phyloP scores from a whole-genome alignment of 805 yeast species.

The Tetrapisispora nanseiensis region DNA sequence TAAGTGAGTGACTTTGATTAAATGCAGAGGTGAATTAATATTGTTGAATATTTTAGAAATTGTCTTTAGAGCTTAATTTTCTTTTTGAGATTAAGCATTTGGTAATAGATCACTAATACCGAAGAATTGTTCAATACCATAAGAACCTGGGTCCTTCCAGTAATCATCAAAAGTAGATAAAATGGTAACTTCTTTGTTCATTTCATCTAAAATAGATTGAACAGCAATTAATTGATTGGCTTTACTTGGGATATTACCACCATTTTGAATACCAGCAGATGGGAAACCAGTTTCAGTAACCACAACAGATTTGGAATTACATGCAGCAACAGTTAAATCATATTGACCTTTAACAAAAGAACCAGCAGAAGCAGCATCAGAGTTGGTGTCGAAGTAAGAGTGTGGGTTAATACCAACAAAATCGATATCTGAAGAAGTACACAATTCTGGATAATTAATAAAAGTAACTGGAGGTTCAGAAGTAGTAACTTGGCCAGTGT shows the following conservation, averaged over 20 bases:
- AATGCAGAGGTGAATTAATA: not conserved
- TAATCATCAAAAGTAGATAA: conserved; percentile 73
- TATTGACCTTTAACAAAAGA: conserved; percentile 57
- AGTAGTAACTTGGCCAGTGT: conserved; percentile 65
- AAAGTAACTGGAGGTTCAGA: conserved; percentile 83
- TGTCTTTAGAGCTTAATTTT: not conserved
- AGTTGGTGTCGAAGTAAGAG: conserved; percentile 62
- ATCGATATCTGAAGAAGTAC: conserved; percentile 63
- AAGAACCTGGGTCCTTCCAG: conserved; percentile 81
- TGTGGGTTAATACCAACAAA: conserved; percentile 82
- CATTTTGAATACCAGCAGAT: conserved; percentile 59
- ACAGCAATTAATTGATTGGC: conserved; percentile 69
- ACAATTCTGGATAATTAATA: conserved; percentile 53
- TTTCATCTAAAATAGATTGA: conserved; percentile 44
- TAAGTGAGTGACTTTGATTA: conserved; percentile 1
- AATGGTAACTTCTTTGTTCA: conserved; percentile 55
- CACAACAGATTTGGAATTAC: conserved; percentile 44
- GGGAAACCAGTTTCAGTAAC: conserved; percentile 92
- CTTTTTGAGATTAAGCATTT: not conserved
- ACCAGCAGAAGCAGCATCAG: conserved; percentile 63
- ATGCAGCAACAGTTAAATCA: conserved; percentile 41
- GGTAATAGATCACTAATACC: conserved; percentile 43
- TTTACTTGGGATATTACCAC: conserved; percentile 58
- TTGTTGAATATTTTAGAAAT: not conserved
- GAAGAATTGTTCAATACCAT: conserved; percentile 80